Conservation (phyloP, 2,329 filamentous ascomycete species). For the Periconia sp. region DNA sequence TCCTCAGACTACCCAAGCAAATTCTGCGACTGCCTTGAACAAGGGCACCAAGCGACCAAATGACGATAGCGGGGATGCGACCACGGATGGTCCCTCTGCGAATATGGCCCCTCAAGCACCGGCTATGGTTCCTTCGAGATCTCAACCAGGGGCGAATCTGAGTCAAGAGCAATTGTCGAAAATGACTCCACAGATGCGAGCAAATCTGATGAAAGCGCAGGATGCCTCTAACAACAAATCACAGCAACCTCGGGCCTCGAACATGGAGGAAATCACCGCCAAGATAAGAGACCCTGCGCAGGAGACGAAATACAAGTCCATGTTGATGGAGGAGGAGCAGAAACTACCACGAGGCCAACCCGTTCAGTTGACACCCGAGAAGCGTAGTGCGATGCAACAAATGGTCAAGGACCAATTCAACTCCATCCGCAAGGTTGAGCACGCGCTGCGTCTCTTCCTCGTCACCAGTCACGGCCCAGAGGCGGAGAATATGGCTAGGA, state of each 20-base stretch:
- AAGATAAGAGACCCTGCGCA: conserved; percentile 30
- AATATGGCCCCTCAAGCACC: conserved; percentile 37
- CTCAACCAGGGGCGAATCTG: conserved; percentile 32
- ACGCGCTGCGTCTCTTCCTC: conserved; percentile 34
- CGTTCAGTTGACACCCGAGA: conserved; percentile 22
- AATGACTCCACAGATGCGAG: conserved; percentile 33
- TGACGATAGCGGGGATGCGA: conserved; percentile 46
- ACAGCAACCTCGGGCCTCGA: conserved; percentile 19
- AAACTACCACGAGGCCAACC: conserved; percentile 23
- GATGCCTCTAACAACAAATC: conserved; percentile 32
- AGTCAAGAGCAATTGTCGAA: conserved; percentile 39
- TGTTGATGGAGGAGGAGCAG: conserved; percentile 33
- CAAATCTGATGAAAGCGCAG: conserved; percentile 37
- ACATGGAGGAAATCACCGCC: conserved; percentile 26
- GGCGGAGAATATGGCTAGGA: conserved; percentile 27
- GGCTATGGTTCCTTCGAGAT: conserved; percentile 35
- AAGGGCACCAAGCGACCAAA: conserved; percentile 42
- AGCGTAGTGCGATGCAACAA: conserved; percentile 28
- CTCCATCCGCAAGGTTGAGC: conserved; percentile 31
- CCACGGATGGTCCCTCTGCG: conserved; percentile 22
- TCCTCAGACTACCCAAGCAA: conserved; percentile 22
- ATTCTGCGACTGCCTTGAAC: conserved; percentile 18
- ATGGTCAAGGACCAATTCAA: conserved; percentile 27
- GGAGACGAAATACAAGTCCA: conserved; percentile 25
- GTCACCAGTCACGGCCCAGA: conserved; percentile 26